These are phyloP conservation scores for Canariomyces notabilis DNA, from an alignment of 2,329 filamentous ascomycete species.

Conservation along the genomic window DNA sequence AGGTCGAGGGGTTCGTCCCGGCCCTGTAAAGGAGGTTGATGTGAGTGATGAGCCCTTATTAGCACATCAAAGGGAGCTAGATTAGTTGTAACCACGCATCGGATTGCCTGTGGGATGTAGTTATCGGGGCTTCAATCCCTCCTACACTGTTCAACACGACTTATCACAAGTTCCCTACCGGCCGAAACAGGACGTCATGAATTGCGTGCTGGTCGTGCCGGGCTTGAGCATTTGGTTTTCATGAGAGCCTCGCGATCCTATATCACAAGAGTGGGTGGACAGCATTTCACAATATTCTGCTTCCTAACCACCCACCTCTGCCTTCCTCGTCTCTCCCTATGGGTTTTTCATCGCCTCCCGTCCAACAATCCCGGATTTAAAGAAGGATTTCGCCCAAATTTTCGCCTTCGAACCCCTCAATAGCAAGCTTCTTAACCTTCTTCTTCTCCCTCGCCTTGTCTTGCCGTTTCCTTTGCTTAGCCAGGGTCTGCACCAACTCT, in stretches of 20 bases:
- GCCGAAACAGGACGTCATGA: background rate
- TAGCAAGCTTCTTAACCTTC: slow-evolving; percentile 64
- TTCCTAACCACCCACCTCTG: slow-evolving; percentile 25
- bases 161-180: too few relatives aligned
- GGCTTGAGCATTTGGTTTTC: slow-evolving; percentile 2
- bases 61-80: too few relatives aligned
- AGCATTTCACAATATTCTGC: slow-evolving; percentile 65
- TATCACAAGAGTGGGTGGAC: slow-evolving; percentile 15
- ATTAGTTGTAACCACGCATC: too few relatives aligned
- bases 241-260: background rate
- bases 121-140: too few relatives aligned
- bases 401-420: slow-evolving; percentile 84
- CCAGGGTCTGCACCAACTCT: slow-evolving; percentile 59
- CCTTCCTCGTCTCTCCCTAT: background rate
- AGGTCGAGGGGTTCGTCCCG: slow-evolving; percentile 43
- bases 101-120: too few relatives aligned
- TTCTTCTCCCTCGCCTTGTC: slow-evolving; percentile 71
- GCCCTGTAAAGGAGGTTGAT: slow-evolving; percentile 26
- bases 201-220: slow-evolving; percentile 5
- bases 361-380: slow-evolving; percentile 35
- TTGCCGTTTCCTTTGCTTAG: slow-evolving; percentile 63
- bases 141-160: too few relatives aligned
- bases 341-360: background rate
- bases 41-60: too few relatives aligned
- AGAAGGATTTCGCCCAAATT: slow-evolving; percentile 70